Conservation (phyloP, 768 basidiomycete species). For the Collybia nuda region DNA sequence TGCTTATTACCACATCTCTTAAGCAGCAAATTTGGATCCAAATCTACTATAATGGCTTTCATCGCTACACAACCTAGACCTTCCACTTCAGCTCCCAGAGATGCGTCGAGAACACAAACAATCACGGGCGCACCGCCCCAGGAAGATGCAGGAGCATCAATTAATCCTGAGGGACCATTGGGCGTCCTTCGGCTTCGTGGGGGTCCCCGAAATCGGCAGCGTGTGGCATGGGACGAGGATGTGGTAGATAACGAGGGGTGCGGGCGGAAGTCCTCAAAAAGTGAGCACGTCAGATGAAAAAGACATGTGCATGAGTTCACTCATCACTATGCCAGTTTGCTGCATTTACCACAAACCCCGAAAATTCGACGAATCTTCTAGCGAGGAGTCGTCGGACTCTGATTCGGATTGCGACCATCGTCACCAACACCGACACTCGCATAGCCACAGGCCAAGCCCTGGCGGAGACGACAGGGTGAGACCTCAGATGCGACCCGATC, state of each 20-base stretch:
- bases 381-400: constrained; percentile 53
- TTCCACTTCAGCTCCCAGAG: constrained; percentile 40
- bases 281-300: constrained; percentile 43
- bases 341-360: constrained; percentile 91
- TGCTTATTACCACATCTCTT: too few species aligned
- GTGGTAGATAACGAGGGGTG: constrained; percentile 90
- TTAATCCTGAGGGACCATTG: constrained; percentile 12
- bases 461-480: constrained; percentile 6
- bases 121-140: constrained; percentile 33
- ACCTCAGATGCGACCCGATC: constrained; percentile 10
- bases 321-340: constrained; percentile 60
- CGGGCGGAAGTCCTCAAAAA: constrained; percentile 91
- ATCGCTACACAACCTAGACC: constrained; percentile 16
- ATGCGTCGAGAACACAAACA: constrained; percentile 58
- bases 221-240: constrained; percentile 82
- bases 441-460: constrained; percentile 10
- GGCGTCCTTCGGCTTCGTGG: constrained; percentile 60
- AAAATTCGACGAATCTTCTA: constrained; percentile 80
- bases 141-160: constrained; percentile 21
- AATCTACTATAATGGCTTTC: not conserved
- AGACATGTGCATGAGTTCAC: not conserved
- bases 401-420: constrained; percentile 30
- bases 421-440: constrained; percentile 8
- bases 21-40: too few species aligned
- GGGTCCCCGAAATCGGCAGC: constrained; percentile 43